These are phyloP conservation scores for Colletotrichum karsti DNA, from an alignment of 2,329 filamentous ascomycete genomes.

Conservation along the genomic window DNA sequence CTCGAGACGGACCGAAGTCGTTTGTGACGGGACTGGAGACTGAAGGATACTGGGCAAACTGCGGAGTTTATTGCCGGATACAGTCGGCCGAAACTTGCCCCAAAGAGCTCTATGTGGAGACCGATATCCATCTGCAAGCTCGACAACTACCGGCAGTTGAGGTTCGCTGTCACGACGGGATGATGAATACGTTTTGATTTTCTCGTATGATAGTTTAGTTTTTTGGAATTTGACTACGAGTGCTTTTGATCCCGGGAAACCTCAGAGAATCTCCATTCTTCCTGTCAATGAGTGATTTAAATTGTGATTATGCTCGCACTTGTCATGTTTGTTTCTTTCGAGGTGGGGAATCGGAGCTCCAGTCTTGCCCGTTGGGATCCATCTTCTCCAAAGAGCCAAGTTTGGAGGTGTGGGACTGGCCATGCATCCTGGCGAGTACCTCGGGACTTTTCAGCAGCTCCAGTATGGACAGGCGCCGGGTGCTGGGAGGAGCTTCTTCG, in stretches of 20 bases:
- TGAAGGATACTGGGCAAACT: not conserved
- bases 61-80: conserved; percentile 9
- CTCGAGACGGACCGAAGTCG: conserved; percentile 11
- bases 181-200: not conserved
- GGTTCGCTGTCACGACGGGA: not conserved
- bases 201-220: conserved; percentile 17
- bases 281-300: not conserved
- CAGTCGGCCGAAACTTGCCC: not conserved
- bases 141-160: not conserved
- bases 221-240: conserved; percentile 4
- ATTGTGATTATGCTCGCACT: not conserved
- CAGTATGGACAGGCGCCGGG: too few relatives aligned
- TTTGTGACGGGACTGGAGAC: conserved; percentile 7
- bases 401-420: not conserved
- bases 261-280: not conserved
- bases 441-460: not conserved
- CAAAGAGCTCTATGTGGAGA: not conserved
- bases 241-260: conserved; percentile 15
- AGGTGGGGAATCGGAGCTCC: not conserved
- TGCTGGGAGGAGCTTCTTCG: too few relatives aligned
- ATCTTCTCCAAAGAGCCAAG: not conserved
- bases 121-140: not conserved
- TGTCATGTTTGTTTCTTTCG: not conserved
- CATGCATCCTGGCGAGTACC: too few relatives aligned
- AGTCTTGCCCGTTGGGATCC: not conserved